Evolutionary conservation across 805 yeast species (phyloP).

Genomic region (Metschnikowia santaceciliae): DNA sequence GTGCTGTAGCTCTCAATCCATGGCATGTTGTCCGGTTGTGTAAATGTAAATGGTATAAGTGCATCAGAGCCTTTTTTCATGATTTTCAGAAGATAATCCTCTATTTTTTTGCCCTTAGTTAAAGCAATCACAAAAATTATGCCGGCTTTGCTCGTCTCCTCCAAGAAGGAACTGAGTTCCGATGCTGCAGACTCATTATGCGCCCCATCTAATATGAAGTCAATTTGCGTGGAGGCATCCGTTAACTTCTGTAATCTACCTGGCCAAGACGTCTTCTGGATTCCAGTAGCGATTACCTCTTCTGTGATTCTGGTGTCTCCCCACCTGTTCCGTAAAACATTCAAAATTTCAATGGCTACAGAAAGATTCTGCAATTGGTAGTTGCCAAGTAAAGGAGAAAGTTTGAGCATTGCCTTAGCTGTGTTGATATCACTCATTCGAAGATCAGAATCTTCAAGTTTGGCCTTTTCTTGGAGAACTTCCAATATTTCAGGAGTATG

Average conservation of each 20-base stretch:
- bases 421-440: slow-evolving; percentile 18
- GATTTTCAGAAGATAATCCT: slow-evolving; percentile 48
- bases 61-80: slow-evolving; percentile 46
- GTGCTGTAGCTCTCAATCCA: slow-evolving; percentile 64
- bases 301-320: slow-evolving; percentile 26
- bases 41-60: slow-evolving; percentile 61
- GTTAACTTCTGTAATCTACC: slow-evolving; percentile 66
- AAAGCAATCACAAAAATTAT: slow-evolving; percentile 66
- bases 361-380: slow-evolving; percentile 72
- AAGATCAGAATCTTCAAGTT: slow-evolving; percentile 24
- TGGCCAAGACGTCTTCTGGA: slow-evolving; percentile 67
- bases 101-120: slow-evolving; percentile 66
- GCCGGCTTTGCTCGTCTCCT: slow-evolving; percentile 22
- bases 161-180: slow-evolving; percentile 59
- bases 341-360: slow-evolving; percentile 58
- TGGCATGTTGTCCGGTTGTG: slow-evolving; percentile 84
- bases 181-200: slow-evolving; percentile 84
- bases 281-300: slow-evolving; percentile 45
- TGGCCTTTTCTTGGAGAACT: slow-evolving; percentile 41
- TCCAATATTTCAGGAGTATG: slow-evolving; percentile 38
- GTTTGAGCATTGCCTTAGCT: slow-evolving; percentile 26
- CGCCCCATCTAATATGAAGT: slow-evolving; percentile 79
- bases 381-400: slow-evolving; percentile 61
- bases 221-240: slow-evolving; percentile 20
- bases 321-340: slow-evolving; percentile 23